Percentiles rank a stretch among this genome's conserved stretches.
These are phyloP conservation scores for Clavispora asparagi DNA, from an alignment of 805 yeast genomes.

Conservation along the genomic window DNA sequence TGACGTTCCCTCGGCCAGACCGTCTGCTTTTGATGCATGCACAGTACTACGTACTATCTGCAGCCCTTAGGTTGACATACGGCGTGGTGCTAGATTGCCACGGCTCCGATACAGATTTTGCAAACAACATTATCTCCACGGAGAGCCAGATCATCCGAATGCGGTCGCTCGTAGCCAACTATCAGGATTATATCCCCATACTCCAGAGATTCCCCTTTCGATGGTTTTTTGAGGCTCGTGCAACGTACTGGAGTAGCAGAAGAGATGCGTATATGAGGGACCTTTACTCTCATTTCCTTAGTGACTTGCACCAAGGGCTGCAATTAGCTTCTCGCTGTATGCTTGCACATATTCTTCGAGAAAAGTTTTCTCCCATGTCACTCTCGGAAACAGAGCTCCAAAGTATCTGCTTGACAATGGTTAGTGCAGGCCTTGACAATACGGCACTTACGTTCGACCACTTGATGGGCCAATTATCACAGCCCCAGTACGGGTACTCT, in stretches of 20 bases:
- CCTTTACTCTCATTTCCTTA: slow-evolving; percentile 17
- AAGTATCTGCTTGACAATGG: slow-evolving; percentile 67
- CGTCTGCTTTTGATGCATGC: slow-evolving; percentile 26
- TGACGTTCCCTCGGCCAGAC: not conserved
- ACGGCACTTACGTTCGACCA: slow-evolving; percentile 60
- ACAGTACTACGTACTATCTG: slow-evolving; percentile 48
- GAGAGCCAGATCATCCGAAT: slow-evolving; percentile 53
- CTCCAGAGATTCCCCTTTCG: slow-evolving; percentile 28
- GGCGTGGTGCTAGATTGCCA: slow-evolving; percentile 46
- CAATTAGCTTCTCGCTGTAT: slow-evolving; percentile 26
- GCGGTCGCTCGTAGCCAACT: slow-evolving; percentile 53
- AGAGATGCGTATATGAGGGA: slow-evolving; percentile 46
- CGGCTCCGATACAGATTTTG: slow-evolving; percentile 28
- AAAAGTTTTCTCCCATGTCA: not conserved
- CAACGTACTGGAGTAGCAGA: slow-evolving; percentile 26
- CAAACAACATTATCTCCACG: slow-evolving; percentile 49
- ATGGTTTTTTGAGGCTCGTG: slow-evolving; percentile 2
- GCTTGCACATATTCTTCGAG: slow-evolving; percentile 20
- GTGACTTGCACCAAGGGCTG: slow-evolving; percentile 14
- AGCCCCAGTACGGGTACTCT: slow-evolving; percentile 27
- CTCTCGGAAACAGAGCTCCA: slow-evolving; percentile 37
- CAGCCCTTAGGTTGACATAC: slow-evolving; percentile 48
- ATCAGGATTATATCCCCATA: slow-evolving; percentile 50
- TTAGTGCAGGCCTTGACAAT: slow-evolving; percentile 76
- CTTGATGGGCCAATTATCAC: slow-evolving; percentile 55